Evolutionary conservation across 306 rosid genomes (phyloP).

Genomic region (Begonia fuchsioides): DNA sequence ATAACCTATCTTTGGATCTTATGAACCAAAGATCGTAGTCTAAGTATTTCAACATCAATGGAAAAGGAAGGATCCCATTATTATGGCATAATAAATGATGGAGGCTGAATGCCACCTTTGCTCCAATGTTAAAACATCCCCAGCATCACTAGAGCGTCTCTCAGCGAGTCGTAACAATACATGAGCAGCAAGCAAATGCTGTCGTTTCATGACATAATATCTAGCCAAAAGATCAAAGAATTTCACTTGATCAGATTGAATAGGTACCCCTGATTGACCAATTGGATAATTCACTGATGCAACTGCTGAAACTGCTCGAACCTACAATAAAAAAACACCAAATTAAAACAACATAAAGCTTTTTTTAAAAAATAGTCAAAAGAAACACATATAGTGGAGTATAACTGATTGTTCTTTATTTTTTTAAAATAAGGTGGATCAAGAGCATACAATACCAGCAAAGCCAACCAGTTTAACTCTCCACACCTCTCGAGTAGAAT

Average conservation of each 20-base stretch:
- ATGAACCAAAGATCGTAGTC: too few relatives aligned
- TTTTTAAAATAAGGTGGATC: background rate
- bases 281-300: conserved; percentile 44
- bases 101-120: conserved; percentile 38
- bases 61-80: too few relatives aligned
- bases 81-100: background rate
- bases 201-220: conserved; percentile 77
- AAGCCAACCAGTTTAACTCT: conserved; percentile 1
- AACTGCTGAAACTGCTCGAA: conserved; percentile 42
- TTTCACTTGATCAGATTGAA: conserved; percentile 53
- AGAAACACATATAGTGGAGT: too few relatives aligned
- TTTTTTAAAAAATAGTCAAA: too few relatives aligned
- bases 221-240: conserved; percentile 85
- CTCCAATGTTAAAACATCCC: conserved; percentile 59
- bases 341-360: conserved; percentile 11
- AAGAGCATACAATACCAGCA: background rate
- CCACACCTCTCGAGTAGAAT: conserved; percentile 7
- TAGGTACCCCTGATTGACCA: conserved; percentile 48
- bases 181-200: conserved; percentile 91
- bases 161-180: conserved; percentile 73
- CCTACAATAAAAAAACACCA: conserved; percentile 27
- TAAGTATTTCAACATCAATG: too few relatives aligned
- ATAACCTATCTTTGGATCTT: too few relatives aligned
- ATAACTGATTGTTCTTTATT: too few relatives aligned
- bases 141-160: conserved; percentile 52